Conservation (phyloP, 495 filamentous ascomycete species). For the Aspergillus nanangensis region DNA sequence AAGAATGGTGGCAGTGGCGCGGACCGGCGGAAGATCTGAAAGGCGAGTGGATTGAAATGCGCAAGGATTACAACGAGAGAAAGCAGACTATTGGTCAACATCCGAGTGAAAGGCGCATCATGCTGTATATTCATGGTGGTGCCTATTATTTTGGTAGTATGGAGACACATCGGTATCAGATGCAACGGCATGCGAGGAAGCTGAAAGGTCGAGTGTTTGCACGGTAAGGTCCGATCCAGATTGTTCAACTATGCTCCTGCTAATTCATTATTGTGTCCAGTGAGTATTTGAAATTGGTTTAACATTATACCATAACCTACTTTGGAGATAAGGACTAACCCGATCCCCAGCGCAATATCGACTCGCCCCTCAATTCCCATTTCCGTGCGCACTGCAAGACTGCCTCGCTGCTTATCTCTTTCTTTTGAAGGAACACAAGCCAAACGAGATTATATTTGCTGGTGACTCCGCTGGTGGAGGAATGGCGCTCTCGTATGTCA, state of each 20-base stretch:
- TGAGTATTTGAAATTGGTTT: conserved; percentile 20
- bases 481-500: conserved; percentile 64
- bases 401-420: conserved; percentile 83
- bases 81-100: conserved; percentile 39
- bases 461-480: conserved; percentile 91
- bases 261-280: conserved; percentile 30
- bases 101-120: conserved; percentile 61
- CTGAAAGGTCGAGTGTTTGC: conserved; percentile 84
- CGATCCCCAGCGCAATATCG: conserved; percentile 61
- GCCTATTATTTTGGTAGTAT: conserved; percentile 87
- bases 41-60: conserved; percentile 97
- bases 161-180: conserved; percentile 92
- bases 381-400: conserved; percentile 86
- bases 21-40: conserved; percentile 54
- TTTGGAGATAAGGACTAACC: no score
- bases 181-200: conserved; percentile 93
- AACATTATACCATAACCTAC: neutral
- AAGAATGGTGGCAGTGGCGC: conserved; percentile 95
- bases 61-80: conserved; percentile 67
- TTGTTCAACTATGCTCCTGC: conserved; percentile 4
- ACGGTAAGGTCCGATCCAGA: conserved; percentile 33
- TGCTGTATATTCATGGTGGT: conserved; percentile 90
- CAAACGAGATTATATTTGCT: conserved; percentile 74
- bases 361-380: conserved; percentile 89
- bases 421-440: conserved; percentile 66